Conservation (phyloP, 1,284 basidiomycete genomes). For the Ustilago sp. region DNA sequence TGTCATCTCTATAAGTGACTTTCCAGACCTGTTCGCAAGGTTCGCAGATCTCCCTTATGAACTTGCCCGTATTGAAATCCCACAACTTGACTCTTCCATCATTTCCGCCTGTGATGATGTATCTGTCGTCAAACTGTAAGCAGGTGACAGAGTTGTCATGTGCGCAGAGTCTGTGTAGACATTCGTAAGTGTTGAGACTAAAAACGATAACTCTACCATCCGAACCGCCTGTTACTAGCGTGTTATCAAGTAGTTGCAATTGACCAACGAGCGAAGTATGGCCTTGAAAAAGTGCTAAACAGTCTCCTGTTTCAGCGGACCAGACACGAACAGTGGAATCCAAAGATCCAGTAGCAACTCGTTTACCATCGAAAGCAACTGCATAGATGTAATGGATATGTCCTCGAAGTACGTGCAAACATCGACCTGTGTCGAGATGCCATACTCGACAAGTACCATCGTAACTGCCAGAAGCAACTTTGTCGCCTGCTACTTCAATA, state of each 20-base stretch:
- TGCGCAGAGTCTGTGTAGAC: slow-evolving; percentile 70
- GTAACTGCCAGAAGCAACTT: slow-evolving; percentile 88
- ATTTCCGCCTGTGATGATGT: slow-evolving; percentile 77
- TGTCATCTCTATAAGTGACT: slow-evolving; percentile 81
- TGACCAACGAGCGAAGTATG: slow-evolving; percentile 95
- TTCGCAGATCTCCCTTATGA: slow-evolving; percentile 64
- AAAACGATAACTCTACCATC: slow-evolving; percentile 95
- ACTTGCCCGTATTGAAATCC: slow-evolving; percentile 71
- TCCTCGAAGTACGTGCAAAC: slow-evolving; percentile 85
- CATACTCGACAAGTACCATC: slow-evolving; percentile 76
- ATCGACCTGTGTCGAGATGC: slow-evolving; percentile 73
- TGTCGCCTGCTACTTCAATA: slow-evolving; percentile 84
- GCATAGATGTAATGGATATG: slow-evolving; percentile 94
- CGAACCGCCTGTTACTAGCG: slow-evolving; percentile 89
- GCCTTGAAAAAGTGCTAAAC: slow-evolving; percentile 86
- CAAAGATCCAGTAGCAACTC: slow-evolving; percentile 86
- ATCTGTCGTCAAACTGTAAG: slow-evolving; percentile 82
- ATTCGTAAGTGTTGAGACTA: slow-evolving; percentile 75
- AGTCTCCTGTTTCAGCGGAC: slow-evolving; percentile 77
- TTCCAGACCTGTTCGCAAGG: slow-evolving; percentile 84
- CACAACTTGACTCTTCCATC: slow-evolving; percentile 91
- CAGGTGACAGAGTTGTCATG: slow-evolving; percentile 93
- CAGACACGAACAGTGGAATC: slow-evolving; percentile 68
- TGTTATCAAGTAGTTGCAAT: slow-evolving; percentile 80
- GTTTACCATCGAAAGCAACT: slow-evolving; percentile 88